phyloP scores from a whole-genome alignment of 345 rosid species.

The Bretschneidera sinensis region DNA sequence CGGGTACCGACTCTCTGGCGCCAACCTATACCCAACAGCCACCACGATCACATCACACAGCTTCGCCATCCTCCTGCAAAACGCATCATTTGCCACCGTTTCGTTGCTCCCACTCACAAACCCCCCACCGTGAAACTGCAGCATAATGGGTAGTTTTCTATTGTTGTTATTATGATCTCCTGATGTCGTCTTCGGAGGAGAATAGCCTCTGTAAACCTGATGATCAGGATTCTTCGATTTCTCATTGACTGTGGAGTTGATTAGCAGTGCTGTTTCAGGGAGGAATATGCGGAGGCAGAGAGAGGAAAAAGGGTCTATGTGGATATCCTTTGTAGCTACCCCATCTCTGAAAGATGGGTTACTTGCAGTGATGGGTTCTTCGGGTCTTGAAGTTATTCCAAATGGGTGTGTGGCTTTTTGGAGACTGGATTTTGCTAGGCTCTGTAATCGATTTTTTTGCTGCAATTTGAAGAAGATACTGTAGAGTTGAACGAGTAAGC shows the following conservation, averaged over 20 bases:
- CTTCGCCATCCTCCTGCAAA: conserved; percentile 70
- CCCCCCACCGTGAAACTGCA: conserved; percentile 98
- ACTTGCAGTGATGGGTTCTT: conserved; percentile 39
- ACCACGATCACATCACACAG: conserved; percentile 73
- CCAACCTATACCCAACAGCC: conserved; percentile 85
- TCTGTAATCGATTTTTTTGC: conserved; percentile 43
- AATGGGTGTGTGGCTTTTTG: conserved; percentile 31
- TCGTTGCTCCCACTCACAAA: conserved; percentile 76
- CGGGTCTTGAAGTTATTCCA: conserved; percentile 53
- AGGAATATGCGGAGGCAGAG: conserved; percentile 66
- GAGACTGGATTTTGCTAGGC: conserved; percentile 32
- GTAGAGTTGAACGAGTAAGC: conserved; percentile 49
- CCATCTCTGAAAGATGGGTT: conserved; percentile 60
- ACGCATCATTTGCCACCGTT: conserved; percentile 56
- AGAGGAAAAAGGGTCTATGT: conserved; percentile 58
- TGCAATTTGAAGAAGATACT: conserved; percentile 62
- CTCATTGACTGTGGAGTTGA: conserved; percentile 27
- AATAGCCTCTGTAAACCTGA: conserved; percentile 8
- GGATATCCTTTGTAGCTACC: conserved; percentile 70
- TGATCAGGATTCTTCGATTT: conserved; percentile 6
- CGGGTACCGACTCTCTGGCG: conserved; percentile 76
- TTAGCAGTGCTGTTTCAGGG: conserved; percentile 43
- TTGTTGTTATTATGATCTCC: conserved; percentile 23
- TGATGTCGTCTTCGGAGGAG: conserved; percentile 6
- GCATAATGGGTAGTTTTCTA: conserved; percentile 66